phyloP scores from a whole-genome alignment of 2,329 filamentous ascomycete genomes.

The Rutstroemia sp. region DNA sequence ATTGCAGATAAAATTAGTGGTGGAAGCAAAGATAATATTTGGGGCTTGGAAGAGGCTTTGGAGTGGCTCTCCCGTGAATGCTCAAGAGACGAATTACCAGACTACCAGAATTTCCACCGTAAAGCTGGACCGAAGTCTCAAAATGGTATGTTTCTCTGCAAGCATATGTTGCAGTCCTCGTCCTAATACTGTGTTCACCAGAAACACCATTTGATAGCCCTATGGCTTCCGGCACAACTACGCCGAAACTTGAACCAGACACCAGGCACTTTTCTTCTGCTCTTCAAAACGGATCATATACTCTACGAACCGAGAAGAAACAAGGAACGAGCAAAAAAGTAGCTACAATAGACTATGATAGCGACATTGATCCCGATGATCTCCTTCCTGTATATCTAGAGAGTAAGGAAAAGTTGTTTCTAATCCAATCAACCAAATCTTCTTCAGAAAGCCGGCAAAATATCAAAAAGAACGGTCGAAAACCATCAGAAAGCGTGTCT shows the following conservation, averaged over 20 bases:
- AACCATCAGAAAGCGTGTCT: conserved; percentile 9
- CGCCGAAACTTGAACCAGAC: conserved; percentile 26
- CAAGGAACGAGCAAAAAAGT: conserved; percentile 15
- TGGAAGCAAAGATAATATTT: conserved; percentile 58
- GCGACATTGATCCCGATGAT: conserved; percentile 68
- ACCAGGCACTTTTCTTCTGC: conserved; percentile 22
- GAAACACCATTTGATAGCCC: conserved; percentile 28
- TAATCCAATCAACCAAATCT: conserved; percentile 44
- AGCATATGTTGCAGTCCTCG: neutral
- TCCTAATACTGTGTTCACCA: conserved; percentile 13
- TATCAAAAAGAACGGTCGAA: conserved; percentile 9
- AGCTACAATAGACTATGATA: conserved; percentile 45
- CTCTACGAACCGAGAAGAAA: conserved; percentile 16
- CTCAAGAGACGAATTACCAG: conserved; percentile 58
- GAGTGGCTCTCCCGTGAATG: conserved; percentile 87
- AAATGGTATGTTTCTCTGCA: conserved; percentile 20
- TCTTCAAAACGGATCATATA: conserved; percentile 3
- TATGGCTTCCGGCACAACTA: conserved; percentile 27
- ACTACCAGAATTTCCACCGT: conserved; percentile 51
- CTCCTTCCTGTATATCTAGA: conserved; percentile 70
- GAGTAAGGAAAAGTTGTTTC: conserved; percentile 62
- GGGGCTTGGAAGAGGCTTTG: conserved; percentile 80
- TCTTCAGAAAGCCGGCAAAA: conserved; percentile 31
- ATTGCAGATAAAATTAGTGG: conserved; percentile 55
- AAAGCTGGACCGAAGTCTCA: conserved; percentile 25